A percentile compares a stretch with the other conserved stretches of the same genome.
phyloP scores from a whole-genome alignment of 2,329 filamentous ascomycete genomes.

The Verticillium klebahnii region DNA sequence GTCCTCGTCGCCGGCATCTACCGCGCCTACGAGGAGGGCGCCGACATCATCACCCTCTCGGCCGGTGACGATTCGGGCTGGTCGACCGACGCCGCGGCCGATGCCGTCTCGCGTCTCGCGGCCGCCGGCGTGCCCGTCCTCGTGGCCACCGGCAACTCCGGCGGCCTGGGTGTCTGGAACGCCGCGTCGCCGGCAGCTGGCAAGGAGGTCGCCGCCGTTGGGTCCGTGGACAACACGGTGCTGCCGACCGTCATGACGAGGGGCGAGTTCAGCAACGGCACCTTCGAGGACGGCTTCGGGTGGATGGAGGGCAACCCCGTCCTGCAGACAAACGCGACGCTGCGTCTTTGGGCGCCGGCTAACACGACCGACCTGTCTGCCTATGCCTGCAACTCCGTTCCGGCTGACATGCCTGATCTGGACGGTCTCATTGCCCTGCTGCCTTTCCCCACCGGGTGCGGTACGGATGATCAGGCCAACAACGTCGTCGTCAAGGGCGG shows the following conservation, averaged over 20 bases:
- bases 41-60: slow-evolving; percentile 26
- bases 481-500: slow-evolving; percentile 36
- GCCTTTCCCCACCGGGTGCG: slow-evolving; percentile 20
- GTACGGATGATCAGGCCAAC: slow-evolving; percentile 26
- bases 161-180: slow-evolving; percentile 16
- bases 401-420: slow-evolving; percentile 25
- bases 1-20: slow-evolving; percentile 35
- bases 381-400: slow-evolving; percentile 6
- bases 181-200: slow-evolving; percentile 18
- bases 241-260: not conserved
- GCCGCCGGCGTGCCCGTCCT: slow-evolving; percentile 21
- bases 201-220: slow-evolving; percentile 17
- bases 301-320: slow-evolving; percentile 7
- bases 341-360: slow-evolving; percentile 4
- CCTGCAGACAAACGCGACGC: slow-evolving; percentile 5
- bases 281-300: slow-evolving; percentile 6
- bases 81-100: slow-evolving; percentile 18
- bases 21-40: slow-evolving; percentile 35
- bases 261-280: slow-evolving; percentile 4
- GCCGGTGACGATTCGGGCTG: slow-evolving; percentile 21
- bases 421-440: slow-evolving; percentile 31
- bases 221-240: slow-evolving; percentile 16
- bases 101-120: slow-evolving; percentile 21
- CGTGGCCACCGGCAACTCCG: slow-evolving; percentile 21
- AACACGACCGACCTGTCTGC: not conserved